Conservation (phyloP, 129 eudicot genomes). For the Pittosporum tobira region DNA sequence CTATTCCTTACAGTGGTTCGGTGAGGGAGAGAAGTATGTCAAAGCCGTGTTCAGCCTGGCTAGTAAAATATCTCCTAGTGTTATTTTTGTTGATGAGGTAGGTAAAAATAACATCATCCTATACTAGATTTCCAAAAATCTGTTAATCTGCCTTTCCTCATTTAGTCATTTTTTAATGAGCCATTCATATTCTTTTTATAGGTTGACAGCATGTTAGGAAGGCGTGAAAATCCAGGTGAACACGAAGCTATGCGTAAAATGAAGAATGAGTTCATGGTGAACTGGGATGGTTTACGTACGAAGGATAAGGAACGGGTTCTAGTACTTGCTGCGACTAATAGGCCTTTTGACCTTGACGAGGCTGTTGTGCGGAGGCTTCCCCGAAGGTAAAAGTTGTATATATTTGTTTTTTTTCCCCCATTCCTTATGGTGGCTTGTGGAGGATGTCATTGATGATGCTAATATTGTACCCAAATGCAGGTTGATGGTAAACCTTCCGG, state of each 20-base stretch:
- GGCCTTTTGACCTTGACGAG: slow-evolving; percentile 95
- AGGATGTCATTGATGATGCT: neutral
- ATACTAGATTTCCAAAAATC: neutral
- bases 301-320: slow-evolving; percentile 85
- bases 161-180: neutral
- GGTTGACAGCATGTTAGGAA: slow-evolving; percentile 98
- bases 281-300: slow-evolving; percentile 87
- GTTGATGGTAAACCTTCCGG: slow-evolving; percentile 89
- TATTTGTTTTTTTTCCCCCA: neutral
- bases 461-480: slow-evolving; percentile 27
- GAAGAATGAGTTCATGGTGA: slow-evolving; percentile 88
- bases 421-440: neutral
- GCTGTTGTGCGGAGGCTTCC: slow-evolving; percentile 90
- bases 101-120: slow-evolving; percentile 12
- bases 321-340: slow-evolving; percentile 81
- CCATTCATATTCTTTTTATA: slow-evolving; percentile 1
- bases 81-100: slow-evolving; percentile 88
- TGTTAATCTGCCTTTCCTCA: neutral
- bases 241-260: slow-evolving; percentile 95
- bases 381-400: slow-evolving; percentile 47
- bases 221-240: slow-evolving; percentile 89
- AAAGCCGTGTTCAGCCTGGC: slow-evolving; percentile 86
- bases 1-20: slow-evolving; percentile 69
- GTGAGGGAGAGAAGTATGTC: slow-evolving; percentile 88
- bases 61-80: slow-evolving; percentile 84